Conservation (phyloP, 2,329 filamentous ascomycete species). For the Tolypocladium ophioglossoides region DNA sequence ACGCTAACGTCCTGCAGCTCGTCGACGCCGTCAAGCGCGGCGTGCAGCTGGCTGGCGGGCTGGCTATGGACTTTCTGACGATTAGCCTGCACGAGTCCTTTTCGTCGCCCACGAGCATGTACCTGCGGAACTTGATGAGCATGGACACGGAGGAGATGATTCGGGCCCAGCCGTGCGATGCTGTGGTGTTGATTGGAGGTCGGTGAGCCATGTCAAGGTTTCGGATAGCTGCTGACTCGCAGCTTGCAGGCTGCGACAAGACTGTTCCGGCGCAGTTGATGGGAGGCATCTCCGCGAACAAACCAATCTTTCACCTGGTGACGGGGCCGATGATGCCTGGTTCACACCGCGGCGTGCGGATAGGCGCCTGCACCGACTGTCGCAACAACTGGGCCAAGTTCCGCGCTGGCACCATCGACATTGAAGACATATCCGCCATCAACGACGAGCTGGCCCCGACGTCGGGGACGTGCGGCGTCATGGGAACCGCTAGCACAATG, state of each 20-base stretch:
- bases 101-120: slow-evolving; percentile 64
- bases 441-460: slow-evolving; percentile 67
- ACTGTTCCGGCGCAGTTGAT: slow-evolving; percentile 65
- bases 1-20: slow-evolving; percentile 61
- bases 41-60: slow-evolving; percentile 53
- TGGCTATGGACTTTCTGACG: slow-evolving; percentile 64
- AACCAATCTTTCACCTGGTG: slow-evolving; percentile 56
- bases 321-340: slow-evolving; percentile 71
- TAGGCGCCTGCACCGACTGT: slow-evolving; percentile 68
- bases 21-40: slow-evolving; percentile 61
- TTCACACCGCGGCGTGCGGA: slow-evolving; percentile 49
- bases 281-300: slow-evolving; percentile 66
- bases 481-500: slow-evolving; percentile 91
- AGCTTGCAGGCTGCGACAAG: slow-evolving; percentile 56
- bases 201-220: not conserved
- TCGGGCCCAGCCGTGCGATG: slow-evolving; percentile 58
- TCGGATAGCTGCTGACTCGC: not conserved
- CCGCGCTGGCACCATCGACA: slow-evolving; percentile 53
- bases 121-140: slow-evolving; percentile 62
- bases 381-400: slow-evolving; percentile 64
- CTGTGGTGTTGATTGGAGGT: slow-evolving; percentile 58
- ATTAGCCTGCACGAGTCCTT: slow-evolving; percentile 64
- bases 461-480: slow-evolving; percentile 76
- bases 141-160: slow-evolving; percentile 79
- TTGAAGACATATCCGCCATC: slow-evolving; percentile 59